Conservation (phyloP, 2,329 filamentous ascomycete genomes). For the Aureobasidium sp. region DNA sequence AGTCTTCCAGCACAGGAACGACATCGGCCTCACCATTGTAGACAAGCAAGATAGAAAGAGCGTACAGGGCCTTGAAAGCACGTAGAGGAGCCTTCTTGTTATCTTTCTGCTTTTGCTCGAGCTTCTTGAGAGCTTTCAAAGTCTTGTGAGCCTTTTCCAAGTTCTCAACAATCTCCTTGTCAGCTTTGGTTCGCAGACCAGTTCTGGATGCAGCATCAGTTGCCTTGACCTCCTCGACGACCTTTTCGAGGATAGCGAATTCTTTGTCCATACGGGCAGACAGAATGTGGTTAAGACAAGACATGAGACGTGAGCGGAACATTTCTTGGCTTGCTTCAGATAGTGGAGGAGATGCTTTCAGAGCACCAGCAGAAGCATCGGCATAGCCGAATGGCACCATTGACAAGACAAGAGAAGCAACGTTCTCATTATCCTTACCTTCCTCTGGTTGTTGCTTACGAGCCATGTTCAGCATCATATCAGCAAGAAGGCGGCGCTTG, state of each 20-base stretch:
- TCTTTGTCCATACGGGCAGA: constrained; percentile 17
- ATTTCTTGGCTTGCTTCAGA: constrained; percentile 43
- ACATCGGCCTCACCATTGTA: constrained; percentile 88
- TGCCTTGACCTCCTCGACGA: constrained; percentile 4
- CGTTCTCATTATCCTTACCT: constrained; percentile 23
- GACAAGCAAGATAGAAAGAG: constrained; percentile 76
- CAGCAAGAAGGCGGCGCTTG: constrained; percentile 44
- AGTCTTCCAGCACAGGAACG: constrained; percentile 71
- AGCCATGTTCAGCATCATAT: constrained; percentile 46
- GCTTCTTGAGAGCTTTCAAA: constrained; percentile 20
- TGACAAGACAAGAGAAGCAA: constrained; percentile 17
- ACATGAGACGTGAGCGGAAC: constrained; percentile 50
- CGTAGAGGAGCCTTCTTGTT: constrained; percentile 41
- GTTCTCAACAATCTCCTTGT: constrained; percentile 18
- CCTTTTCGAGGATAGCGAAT: neutral
- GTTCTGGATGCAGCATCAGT: neutral
- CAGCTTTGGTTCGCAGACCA: constrained; percentile 12
- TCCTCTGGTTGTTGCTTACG: constrained; percentile 29
- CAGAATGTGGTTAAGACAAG: constrained; percentile 48
- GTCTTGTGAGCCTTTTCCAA: constrained; percentile 22
- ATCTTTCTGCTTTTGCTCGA: constrained; percentile 25
- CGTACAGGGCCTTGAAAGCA: constrained; percentile 73
- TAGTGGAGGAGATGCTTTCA: constrained; percentile 30
- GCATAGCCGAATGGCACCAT: constrained; percentile 33
- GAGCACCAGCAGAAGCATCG: constrained; percentile 17